Evolutionary conservation across 2,329 filamentous ascomycete genomes (phyloP).

Genomic region (Talaromyces funiculosus): DNA sequence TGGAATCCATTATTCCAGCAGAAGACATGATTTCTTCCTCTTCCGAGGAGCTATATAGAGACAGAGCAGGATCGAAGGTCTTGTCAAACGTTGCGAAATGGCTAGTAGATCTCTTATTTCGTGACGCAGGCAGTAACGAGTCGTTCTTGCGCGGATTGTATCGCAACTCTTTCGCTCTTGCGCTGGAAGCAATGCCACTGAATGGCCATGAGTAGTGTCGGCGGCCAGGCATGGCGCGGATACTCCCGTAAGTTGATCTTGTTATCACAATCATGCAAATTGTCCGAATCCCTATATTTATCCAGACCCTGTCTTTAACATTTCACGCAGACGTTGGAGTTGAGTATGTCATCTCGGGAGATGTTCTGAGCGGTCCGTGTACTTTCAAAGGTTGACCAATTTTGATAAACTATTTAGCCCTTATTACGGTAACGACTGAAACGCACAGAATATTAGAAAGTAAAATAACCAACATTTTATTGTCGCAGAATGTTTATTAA

Average conservation of each 20-base stretch:
- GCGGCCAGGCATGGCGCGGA: conserved; percentile 18
- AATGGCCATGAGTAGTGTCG: conserved; percentile 35
- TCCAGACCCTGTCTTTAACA: neutral
- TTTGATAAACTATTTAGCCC: neutral
- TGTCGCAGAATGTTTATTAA: neutral
- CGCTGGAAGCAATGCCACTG: conserved; percentile 22
- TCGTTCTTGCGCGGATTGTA: neutral
- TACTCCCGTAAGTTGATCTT: neutral
- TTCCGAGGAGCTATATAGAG: conserved; percentile 4
- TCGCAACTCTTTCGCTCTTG: conserved; percentile 13
- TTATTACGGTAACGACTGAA: neutral
- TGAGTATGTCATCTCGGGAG: neutral
- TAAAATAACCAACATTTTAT: neutral
- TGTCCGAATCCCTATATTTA: neutral
- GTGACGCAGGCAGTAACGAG: neutral
- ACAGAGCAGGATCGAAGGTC: neutral
- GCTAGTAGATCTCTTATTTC: neutral
- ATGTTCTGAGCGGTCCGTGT: neutral
- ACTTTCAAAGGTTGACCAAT: neutral
- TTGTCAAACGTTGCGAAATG: neutral
- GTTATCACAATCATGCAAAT: neutral
- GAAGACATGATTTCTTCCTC: conserved; percentile 28
- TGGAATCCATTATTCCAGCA: conserved; percentile 28
- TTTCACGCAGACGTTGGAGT: neutral
- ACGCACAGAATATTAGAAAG: too few relatives aligned